Evolutionary conservation across 176 grass and related monocot species (phyloP), one percentile per base, ranked within the genome.

Genomic region (Echinochloa phyllopogon): DNA sequence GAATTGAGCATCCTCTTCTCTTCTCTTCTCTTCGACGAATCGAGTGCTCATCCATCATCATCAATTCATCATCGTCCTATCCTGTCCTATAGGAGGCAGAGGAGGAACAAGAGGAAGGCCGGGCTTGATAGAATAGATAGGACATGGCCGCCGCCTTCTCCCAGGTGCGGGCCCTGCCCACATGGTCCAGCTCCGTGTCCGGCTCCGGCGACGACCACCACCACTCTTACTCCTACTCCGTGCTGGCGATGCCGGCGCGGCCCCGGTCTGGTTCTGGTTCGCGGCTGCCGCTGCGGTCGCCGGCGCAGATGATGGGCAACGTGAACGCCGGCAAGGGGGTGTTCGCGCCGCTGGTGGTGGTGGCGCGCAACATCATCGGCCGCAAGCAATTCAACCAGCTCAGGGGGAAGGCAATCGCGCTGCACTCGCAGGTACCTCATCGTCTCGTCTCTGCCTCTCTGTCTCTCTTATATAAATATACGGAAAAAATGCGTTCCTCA

Each of bases 301-400:
- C 82, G 53, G 82, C 91, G 23, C 23, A 5, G 51, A 89, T 78
- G 89, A 95, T 95, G 89, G 96, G 96, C 59, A 99, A 99, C 83
- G 89, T 99, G 16, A 99, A 96, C 79, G 93, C 89, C 44, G 96
- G 96, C 10, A 99, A 96, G 86, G 96, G 96, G n/a, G 18, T 96
- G 59, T 96, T 99, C 68, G 93, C 93, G n/a, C 96, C 96, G 3
- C 42, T 80, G 13, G 93, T 99, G 12, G 89, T 99, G 29, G 33
- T 89, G 65, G 82, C 47, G 75, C 96, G 96, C 70, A 92, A 92
- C 85, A 88, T 96, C 87, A 18, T 99, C 55, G 96, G 91, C 73
- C 72, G 75, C 29, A 99, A 99, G 86, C 87, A 83, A 36, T 96
- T 99, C 91, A 96, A 99, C 80, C 96, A 99, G 88, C 86, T 96